A percentile compares a stretch with the other conserved stretches of the same genome.
Conservation (phyloP, 306 rosid species). For the Rubus parviflorus region DNA sequence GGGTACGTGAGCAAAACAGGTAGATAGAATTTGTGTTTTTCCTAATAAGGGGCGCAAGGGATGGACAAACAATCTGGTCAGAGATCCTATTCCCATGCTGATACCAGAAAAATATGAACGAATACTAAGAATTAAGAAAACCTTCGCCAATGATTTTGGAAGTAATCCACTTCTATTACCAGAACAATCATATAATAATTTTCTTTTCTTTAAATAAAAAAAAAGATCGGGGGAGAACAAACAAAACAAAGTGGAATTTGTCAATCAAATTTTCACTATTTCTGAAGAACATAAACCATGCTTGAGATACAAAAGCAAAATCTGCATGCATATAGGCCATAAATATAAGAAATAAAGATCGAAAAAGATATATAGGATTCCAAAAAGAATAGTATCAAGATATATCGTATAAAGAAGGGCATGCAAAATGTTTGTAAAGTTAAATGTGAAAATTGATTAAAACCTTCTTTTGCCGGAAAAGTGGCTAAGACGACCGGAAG, state of each 20-base stretch:
- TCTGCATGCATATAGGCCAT: background rate
- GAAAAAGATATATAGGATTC: too few relatives aligned
- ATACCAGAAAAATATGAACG: background rate
- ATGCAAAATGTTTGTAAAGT: background rate
- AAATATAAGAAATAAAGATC: too few relatives aligned
- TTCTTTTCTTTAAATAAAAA: too few relatives aligned
- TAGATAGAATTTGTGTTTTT: background rate
- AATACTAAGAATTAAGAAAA: background rate
- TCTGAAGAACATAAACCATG: background rate
- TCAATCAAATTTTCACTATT: background rate
- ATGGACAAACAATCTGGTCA: background rate
- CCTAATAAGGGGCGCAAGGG: background rate
- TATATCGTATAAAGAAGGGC: background rate
- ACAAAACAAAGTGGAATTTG: background rate
- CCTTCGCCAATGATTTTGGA: background rate
- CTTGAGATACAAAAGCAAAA: background rate
- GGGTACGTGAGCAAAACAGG: background rate
- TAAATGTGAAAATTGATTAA: background rate
- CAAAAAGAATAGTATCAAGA: background rate
- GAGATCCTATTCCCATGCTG: constrained; percentile 13
- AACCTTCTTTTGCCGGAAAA: constrained; percentile 75
- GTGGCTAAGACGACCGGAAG: constrained; percentile 61
- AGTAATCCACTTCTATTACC: background rate
- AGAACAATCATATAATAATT: background rate
- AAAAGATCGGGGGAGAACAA: background rate